A percentile compares a stretch with the other conserved stretches of the same genome.
These are phyloP conservation scores for Geotrichum australiense DNA, from an alignment of 1,139 yeast species.

Conservation along the genomic window DNA sequence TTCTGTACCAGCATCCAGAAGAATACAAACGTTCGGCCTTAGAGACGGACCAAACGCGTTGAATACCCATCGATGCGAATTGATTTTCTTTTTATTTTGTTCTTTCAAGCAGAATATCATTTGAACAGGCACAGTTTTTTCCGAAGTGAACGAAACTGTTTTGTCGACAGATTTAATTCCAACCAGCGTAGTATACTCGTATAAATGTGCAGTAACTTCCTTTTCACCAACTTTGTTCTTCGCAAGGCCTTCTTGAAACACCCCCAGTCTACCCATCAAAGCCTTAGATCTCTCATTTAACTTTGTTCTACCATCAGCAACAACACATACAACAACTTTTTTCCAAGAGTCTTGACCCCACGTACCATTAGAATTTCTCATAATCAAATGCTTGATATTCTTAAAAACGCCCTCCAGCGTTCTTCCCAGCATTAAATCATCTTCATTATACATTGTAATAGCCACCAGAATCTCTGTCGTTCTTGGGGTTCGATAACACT, in stretches of 20 bases:
- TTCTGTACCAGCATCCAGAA: constrained; percentile 74
- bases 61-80: constrained; percentile 81
- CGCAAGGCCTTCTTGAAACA: constrained; percentile 77
- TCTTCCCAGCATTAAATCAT: constrained; percentile 62
- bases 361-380: constrained; percentile 25
- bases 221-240: constrained; percentile 67
- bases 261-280: constrained; percentile 64
- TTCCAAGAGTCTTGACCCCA: constrained; percentile 86
- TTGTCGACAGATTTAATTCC: constrained; percentile 60
- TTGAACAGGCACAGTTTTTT: constrained; percentile 48
- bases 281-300: constrained; percentile 59
- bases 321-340: constrained; percentile 64
- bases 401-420: constrained; percentile 74
- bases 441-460: constrained; percentile 76
- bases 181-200: constrained; percentile 73
- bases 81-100: constrained; percentile 65
- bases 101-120: constrained; percentile 72
- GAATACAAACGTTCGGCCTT: constrained; percentile 62
- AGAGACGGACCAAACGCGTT: constrained; percentile 70
- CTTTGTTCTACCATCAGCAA: constrained; percentile 71
- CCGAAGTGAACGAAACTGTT: constrained; percentile 44
- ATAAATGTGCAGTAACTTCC: constrained; percentile 64
- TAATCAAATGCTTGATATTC: constrained; percentile 52
- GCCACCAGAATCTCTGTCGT: constrained; percentile 68
- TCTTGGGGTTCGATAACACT: constrained; percentile 57